A percentile compares a stretch with the other conserved stretches of the same genome.
Conservation (phyloP, 1,139 yeast genomes). For the Pichia sp. region DNA sequence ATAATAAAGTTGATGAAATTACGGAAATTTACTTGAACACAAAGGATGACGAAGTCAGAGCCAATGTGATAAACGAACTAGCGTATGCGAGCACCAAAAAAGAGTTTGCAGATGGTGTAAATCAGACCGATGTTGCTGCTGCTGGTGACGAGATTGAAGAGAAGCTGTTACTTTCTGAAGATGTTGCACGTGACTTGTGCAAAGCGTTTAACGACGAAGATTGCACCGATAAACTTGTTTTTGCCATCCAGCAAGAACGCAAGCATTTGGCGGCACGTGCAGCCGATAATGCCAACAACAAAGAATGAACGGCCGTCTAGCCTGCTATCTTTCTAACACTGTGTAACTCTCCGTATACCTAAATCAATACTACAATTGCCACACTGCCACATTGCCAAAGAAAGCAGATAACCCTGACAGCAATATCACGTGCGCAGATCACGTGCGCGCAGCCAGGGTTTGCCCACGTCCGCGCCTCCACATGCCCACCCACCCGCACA, state of each 20-base stretch:
- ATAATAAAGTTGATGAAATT: conserved; percentile 19
- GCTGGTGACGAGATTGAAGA: conserved; percentile 12
- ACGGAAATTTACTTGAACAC: conserved; percentile 23
- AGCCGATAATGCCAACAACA: neutral
- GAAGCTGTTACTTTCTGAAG: conserved; percentile 23
- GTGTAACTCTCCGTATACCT: no score
- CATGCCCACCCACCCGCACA: no score
- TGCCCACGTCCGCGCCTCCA: no score
- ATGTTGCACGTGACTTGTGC: conserved; percentile 21
- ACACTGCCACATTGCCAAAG: no score
- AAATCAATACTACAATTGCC: no score
- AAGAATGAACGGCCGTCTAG: no score
- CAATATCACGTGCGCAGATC: no score
- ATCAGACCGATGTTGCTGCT: neutral
- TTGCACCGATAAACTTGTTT: conserved; percentile 17
- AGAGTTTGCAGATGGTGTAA: conserved; percentile 11
- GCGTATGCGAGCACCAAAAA: neutral
- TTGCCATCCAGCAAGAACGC: conserved; percentile 27
- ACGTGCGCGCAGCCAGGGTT: no score
- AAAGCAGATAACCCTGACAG: no score
- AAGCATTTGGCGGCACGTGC: conserved; percentile 1
- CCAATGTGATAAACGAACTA: conserved; percentile 10
- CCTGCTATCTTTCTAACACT: no score
- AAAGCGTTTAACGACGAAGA: conserved; percentile 20
- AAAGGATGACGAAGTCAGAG: conserved; percentile 15